Conservation (phyloP, 345 rosid genomes). For the Eucalyptus globulus region DNA sequence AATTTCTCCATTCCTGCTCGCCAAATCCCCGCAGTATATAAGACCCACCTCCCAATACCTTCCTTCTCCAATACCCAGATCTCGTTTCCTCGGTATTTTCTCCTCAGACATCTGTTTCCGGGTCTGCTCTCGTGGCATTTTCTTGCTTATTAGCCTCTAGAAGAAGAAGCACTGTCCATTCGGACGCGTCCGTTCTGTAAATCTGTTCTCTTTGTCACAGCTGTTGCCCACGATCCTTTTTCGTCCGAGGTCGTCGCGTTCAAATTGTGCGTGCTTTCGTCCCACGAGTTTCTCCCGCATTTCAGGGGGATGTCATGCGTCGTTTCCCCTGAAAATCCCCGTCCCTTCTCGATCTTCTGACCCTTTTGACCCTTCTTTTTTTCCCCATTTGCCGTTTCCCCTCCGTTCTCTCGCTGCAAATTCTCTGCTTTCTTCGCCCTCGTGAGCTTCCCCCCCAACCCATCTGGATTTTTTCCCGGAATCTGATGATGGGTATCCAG, state of each 20-base stretch:
- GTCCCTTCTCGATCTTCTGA: background rate
- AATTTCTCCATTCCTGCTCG: background rate
- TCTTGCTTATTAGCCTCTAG: background rate
- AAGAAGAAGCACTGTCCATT: background rate
- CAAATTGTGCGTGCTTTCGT: background rate
- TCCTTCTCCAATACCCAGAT: conserved; percentile 29
- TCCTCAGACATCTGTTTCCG: background rate
- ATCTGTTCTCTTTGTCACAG: background rate
- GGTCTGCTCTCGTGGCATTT: background rate
- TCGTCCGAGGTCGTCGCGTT: background rate
- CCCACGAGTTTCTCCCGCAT: background rate
- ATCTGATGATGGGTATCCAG: conserved; percentile 43
- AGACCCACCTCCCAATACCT: conserved; percentile 14
- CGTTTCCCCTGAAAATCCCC: background rate
- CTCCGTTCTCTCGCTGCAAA: background rate
- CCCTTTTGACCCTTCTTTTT: background rate
- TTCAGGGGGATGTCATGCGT: background rate
- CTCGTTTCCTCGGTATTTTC: conserved; percentile 2
- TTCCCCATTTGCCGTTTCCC: background rate
- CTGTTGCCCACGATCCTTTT: background rate
- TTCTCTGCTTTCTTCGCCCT: background rate
- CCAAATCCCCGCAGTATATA: conserved; percentile 3
- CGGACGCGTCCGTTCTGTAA: background rate
- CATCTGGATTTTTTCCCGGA: background rate
- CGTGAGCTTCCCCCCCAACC: background rate